phyloP scores from a whole-genome alignment of 805 yeast species.

The Lachancea dasiensis region DNA sequence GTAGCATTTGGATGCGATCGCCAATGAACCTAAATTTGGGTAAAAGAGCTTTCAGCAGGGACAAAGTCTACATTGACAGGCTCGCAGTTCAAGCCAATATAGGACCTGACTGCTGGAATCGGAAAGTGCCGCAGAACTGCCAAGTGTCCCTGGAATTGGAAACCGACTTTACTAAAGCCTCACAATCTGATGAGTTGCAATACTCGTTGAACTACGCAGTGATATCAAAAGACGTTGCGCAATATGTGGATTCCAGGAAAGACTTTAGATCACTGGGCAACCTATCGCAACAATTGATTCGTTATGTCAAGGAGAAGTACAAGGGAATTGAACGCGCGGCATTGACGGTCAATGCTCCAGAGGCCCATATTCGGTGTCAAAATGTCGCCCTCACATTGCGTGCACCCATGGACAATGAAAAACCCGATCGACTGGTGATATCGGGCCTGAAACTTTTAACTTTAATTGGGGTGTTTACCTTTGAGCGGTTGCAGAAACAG shows the following conservation, averaged over 20 bases:
- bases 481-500: conserved; percentile 80
- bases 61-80: conserved; percentile 43
- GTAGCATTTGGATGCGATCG: background rate
- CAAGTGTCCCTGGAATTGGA: conserved; percentile 50
- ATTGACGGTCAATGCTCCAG: conserved; percentile 18
- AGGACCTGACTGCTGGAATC: conserved; percentile 72
- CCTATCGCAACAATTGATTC: conserved; percentile 43
- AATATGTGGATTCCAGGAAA: conserved; percentile 37
- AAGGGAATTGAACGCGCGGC: conserved; percentile 19
- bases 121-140: conserved; percentile 62
- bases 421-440: conserved; percentile 28
- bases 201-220: conserved; percentile 87
- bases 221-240: conserved; percentile 58
- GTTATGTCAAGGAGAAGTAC: conserved; percentile 37
- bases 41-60: conserved; percentile 12
- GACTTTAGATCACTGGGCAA: conserved; percentile 34
- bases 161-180: conserved; percentile 69
- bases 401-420: conserved; percentile 1
- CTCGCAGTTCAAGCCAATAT: conserved; percentile 56
- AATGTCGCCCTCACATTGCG: conserved; percentile 21
- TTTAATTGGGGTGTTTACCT: conserved; percentile 88
- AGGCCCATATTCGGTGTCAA: conserved; percentile 29
- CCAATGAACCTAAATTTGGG: conserved; percentile 2
- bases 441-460: conserved; percentile 55
- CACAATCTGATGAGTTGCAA: conserved; percentile 71